Evolutionary conservation across 306 rosid genomes (phyloP).

Genomic region (Vicia faba): DNA sequence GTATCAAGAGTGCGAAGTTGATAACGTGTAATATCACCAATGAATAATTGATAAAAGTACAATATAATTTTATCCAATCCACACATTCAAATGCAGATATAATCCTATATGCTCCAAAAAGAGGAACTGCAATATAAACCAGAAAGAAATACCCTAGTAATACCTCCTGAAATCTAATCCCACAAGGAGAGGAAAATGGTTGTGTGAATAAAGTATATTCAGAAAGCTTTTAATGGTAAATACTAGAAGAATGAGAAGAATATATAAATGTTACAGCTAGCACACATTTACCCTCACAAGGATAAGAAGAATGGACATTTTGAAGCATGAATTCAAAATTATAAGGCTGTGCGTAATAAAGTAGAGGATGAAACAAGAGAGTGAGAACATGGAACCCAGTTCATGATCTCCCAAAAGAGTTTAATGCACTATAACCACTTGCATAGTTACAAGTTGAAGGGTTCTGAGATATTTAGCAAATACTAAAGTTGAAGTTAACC

Average conservation of each 20-base stretch:
- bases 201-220: background rate
- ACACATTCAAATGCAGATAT: conserved; percentile 24
- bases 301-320: background rate
- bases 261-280: background rate
- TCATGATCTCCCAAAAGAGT: background rate
- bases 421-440: background rate
- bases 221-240: background rate
- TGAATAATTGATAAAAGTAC: conserved; percentile 16
- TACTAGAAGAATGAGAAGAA: too few species aligned
- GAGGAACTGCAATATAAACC: background rate
- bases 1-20: conserved; percentile 29
- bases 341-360: background rate
- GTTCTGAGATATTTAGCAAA: too few species aligned
- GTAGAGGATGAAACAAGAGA: background rate
- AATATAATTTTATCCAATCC: conserved; percentile 7
- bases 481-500: too few species aligned
- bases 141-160: conserved; percentile 1
- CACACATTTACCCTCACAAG: background rate
- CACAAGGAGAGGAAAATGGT: background rate
- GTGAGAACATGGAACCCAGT: background rate
- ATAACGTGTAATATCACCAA: conserved; percentile 17
- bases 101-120: conserved; percentile 1
- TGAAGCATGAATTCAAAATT: background rate
- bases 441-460: background rate
- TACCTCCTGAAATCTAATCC: background rate